These are phyloP conservation scores for Babesia gibsoni DNA, from an alignment of 169 alveolate genomes.

Conservation along the genomic window DNA sequence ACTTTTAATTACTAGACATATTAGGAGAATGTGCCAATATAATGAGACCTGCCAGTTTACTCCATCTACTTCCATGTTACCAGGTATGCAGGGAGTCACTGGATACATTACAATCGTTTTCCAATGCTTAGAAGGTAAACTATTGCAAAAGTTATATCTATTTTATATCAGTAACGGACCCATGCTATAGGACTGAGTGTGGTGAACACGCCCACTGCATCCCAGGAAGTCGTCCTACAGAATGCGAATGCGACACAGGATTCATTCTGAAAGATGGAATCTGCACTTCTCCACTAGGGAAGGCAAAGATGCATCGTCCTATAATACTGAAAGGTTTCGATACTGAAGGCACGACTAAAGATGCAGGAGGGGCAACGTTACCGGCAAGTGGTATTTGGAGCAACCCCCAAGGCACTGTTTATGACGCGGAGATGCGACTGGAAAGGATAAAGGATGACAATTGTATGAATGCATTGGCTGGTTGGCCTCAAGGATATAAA, in stretches of 20 bases:
- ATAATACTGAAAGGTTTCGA: no score
- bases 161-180: slow-evolving; percentile 11
- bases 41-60: slow-evolving; percentile 29
- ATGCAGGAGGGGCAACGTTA: no score
- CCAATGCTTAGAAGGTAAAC: slow-evolving; percentile 39
- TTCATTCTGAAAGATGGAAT: background rate
- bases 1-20: slow-evolving; percentile 6
- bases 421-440: no score
- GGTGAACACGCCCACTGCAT: slow-evolving; percentile 21
- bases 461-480: no score
- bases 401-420: no score
- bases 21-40: slow-evolving; percentile 32
- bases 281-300: background rate
- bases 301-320: background rate
- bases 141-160: no score
- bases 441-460: no score
- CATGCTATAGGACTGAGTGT: slow-evolving; percentile 18
- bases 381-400: no score
- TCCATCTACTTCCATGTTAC: background rate
- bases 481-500: no score
- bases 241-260: slow-evolving; percentile 10
- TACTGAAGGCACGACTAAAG: no score
- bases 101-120: slow-evolving; percentile 1
- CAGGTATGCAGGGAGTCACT: background rate
- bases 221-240: background rate